Conservation (phyloP, 2,329 filamentous ascomycete genomes). For the Colletotrichum orchidophilum region DNA sequence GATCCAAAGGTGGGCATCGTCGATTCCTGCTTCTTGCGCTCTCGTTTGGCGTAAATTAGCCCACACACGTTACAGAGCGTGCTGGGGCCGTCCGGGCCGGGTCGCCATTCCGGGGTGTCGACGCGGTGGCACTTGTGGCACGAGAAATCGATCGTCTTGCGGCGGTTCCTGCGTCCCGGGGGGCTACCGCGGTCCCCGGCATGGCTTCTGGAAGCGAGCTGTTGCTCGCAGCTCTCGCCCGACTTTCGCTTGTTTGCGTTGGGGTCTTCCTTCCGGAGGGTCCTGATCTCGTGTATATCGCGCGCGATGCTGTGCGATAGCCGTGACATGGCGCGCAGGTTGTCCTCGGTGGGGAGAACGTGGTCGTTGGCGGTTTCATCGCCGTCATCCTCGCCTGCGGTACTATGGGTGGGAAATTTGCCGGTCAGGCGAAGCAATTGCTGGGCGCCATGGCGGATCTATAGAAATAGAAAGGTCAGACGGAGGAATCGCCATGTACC, state of each 20-base stretch:
- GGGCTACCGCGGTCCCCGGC: background rate
- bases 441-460: conserved; percentile 24
- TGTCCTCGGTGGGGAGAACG: conserved; percentile 4
- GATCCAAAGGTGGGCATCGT: conserved; percentile 18
- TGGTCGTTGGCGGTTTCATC: conserved; percentile 1
- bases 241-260: background rate
- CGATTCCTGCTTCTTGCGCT: conserved; percentile 32
- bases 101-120: conserved; percentile 80
- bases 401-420: conserved; percentile 1
- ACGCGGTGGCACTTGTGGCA: conserved; percentile 68
- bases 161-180: conserved; percentile 41
- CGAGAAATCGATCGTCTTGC: conserved; percentile 38
- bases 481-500: background rate
- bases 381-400: background rate
- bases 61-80: conserved; percentile 80
- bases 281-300: conserved; percentile 21
- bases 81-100: conserved; percentile 77
- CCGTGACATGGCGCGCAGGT: conserved; percentile 23
- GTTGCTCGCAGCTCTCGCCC: background rate
- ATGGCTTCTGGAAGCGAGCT: background rate
- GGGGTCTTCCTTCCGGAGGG: conserved; percentile 6
- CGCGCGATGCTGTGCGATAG: conserved; percentile 29
- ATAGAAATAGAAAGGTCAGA: background rate
- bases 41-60: conserved; percentile 53
- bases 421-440: conserved; percentile 22